These are phyloP conservation scores for Colletotrichum sp. DNA, from an alignment of 2,329 filamentous ascomycete species.

Conservation along the genomic window DNA sequence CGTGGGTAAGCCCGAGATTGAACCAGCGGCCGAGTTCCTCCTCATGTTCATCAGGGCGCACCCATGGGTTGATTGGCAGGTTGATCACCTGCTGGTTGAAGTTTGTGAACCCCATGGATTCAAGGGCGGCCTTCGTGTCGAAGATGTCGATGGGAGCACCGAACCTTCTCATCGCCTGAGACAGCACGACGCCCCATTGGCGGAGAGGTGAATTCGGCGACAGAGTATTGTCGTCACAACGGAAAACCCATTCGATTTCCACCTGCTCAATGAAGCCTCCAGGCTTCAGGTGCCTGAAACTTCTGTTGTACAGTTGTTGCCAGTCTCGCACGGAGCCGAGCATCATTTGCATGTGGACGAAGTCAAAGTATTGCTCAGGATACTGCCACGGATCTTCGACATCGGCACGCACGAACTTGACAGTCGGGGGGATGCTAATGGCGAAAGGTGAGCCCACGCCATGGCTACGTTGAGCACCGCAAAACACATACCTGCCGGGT, in stretches of 20 bases:
- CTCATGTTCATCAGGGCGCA: slow-evolving; percentile 46
- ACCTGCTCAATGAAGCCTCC: slow-evolving; percentile 85
- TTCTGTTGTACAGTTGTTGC: slow-evolving; percentile 74
- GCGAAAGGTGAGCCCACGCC: neutral
- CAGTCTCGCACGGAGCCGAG: slow-evolving; percentile 80
- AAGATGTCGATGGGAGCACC: slow-evolving; percentile 69
- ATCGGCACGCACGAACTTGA: slow-evolving; percentile 74
- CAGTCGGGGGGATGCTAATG: slow-evolving; percentile 71
- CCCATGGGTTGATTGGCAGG: slow-evolving; percentile 79
- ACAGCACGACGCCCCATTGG: slow-evolving; percentile 73
- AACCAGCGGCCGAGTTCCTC: slow-evolving; percentile 81
- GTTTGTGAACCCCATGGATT: slow-evolving; percentile 78
- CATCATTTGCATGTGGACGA: slow-evolving; percentile 84
- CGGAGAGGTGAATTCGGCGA: slow-evolving; percentile 61
- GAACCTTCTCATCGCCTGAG: slow-evolving; percentile 69
- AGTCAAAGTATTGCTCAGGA: slow-evolving; percentile 67
- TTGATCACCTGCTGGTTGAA: slow-evolving; percentile 73
- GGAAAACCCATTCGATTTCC: slow-evolving; percentile 84
- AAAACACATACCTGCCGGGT: slow-evolving; percentile 45
- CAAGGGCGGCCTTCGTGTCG: slow-evolving; percentile 56
- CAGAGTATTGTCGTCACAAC: slow-evolving; percentile 70
- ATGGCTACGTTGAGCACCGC: neutral
- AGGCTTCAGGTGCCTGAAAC: slow-evolving; percentile 68
- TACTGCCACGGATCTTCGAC: slow-evolving; percentile 75
- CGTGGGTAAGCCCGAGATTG: slow-evolving; percentile 76